A percentile compares a stretch with the other conserved stretches of the same genome.
These are phyloP conservation scores for Leucosporidium scottii DNA, from an alignment of 768 basidiomycete genomes.

Conservation along the genomic window DNA sequence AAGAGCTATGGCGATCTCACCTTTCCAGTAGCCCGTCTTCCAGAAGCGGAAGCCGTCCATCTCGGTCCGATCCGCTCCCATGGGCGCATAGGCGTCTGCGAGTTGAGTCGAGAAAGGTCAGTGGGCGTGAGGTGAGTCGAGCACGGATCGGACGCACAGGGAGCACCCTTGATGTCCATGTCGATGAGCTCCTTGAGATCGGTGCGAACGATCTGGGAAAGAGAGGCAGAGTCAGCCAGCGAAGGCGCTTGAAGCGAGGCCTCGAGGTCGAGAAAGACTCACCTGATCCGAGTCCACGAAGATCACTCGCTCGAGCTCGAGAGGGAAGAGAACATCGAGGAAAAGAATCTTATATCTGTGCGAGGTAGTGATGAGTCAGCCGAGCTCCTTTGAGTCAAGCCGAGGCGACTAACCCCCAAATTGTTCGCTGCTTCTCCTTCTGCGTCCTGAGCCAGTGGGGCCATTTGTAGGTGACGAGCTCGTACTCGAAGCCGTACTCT, in stretches of 20 bases:
- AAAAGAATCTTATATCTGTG: slow-evolving; percentile 88
- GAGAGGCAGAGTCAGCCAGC: no score
- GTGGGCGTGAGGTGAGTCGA: background rate
- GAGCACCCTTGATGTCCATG: slow-evolving; percentile 81
- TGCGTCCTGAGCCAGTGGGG: slow-evolving; percentile 95
- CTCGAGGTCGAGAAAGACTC: background rate
- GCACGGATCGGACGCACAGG: slow-evolving; percentile 56
- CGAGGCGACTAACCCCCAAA: slow-evolving; percentile 62
- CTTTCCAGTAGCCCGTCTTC: slow-evolving; percentile 58
- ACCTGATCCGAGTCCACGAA: slow-evolving; percentile 93
- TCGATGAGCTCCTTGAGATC: slow-evolving; percentile 93
- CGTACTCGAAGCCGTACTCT: slow-evolving; percentile 90
- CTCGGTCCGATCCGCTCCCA: slow-evolving; percentile 89
- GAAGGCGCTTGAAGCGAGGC: no score
- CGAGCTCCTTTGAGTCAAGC: background rate
- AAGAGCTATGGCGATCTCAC: slow-evolving; percentile 13
- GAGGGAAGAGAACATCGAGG: slow-evolving; percentile 96
- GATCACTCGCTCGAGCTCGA: slow-evolving; percentile 97
- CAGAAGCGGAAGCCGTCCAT: slow-evolving; percentile 99
- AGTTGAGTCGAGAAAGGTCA: background rate
- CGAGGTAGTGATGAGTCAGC: background rate
- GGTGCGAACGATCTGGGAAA: slow-evolving; percentile 88
- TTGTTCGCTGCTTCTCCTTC: slow-evolving; percentile 94
- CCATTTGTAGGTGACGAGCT: slow-evolving; percentile 98
- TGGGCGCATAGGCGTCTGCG: slow-evolving; percentile 63